Conservation (phyloP, 2,329 filamentous ascomycete species). For the Acrodontium crateriforme region DNA sequence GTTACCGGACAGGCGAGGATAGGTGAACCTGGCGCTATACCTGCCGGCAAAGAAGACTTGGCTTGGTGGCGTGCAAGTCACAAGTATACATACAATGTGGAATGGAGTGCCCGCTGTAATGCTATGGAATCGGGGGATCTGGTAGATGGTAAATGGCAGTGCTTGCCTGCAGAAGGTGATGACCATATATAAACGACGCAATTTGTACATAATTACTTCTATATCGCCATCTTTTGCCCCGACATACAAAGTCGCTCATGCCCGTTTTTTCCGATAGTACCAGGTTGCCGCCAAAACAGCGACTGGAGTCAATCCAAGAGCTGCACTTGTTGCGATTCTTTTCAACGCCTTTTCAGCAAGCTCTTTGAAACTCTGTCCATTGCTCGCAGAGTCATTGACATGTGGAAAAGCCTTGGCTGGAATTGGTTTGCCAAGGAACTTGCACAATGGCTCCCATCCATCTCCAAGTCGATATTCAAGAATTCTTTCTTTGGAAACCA, state of each 20-base stretch:
- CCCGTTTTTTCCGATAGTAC: too few species aligned
- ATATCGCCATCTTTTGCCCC: too few species aligned
- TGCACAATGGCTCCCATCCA: constrained; percentile 4
- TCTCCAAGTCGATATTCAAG: constrained; percentile 1
- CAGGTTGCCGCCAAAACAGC: background rate
- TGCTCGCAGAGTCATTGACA: constrained; percentile 2
- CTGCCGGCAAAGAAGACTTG: constrained; percentile 3
- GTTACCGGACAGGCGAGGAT: constrained; percentile 4
- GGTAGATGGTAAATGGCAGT: constrained; percentile 4
- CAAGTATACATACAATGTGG: constrained; percentile 7
- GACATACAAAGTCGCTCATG: too few species aligned
- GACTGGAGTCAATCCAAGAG: background rate
- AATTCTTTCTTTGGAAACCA: constrained; percentile 1
- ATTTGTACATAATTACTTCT: too few species aligned
- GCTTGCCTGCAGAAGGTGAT: constrained; percentile 3
- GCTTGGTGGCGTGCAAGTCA: constrained; percentile 6
- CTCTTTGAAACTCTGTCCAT: constrained; percentile 1
- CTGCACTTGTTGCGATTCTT: constrained; percentile 1
- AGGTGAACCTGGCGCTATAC: background rate
- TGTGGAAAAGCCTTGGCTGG: constrained; percentile 2
- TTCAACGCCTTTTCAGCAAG: constrained; percentile 1
- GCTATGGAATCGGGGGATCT: constrained; percentile 4
- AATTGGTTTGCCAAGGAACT: constrained; percentile 3
- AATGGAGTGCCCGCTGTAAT: constrained; percentile 8
- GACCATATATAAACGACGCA: too few species aligned